These are phyloP conservation scores for Oryza longistaminata DNA, from an alignment of 176 grass and related monocot genomes.

Conservation along the genomic window DNA sequence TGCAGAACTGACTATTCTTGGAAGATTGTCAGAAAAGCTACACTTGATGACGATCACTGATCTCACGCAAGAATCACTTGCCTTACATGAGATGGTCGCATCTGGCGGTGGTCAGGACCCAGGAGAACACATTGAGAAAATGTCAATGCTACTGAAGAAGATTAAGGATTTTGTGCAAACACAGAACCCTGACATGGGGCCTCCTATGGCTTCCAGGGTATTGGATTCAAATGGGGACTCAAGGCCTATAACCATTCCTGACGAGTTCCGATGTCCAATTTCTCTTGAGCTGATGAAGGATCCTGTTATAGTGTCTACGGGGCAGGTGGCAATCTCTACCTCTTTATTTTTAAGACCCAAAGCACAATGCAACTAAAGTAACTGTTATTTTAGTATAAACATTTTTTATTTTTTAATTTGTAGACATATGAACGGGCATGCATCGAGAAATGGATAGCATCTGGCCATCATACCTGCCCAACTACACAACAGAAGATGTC, in stretches of 20 bases:
- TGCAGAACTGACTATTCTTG: slow-evolving; percentile 53
- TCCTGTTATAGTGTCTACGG: slow-evolving; percentile 81
- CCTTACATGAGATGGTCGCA: slow-evolving; percentile 91
- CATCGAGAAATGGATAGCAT: slow-evolving; percentile 80
- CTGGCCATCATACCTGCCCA: slow-evolving; percentile 75
- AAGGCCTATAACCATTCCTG: slow-evolving; percentile 55
- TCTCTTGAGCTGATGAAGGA: slow-evolving; percentile 95
- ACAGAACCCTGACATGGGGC: slow-evolving; percentile 81
- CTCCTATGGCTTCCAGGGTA: slow-evolving; percentile 43
- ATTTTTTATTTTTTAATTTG: slow-evolving; percentile 25
- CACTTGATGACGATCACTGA: slow-evolving; percentile 77
- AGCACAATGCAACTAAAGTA: slow-evolving; percentile 1
- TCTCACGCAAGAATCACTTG: slow-evolving; percentile 92
- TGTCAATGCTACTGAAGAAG: slow-evolving; percentile 94
- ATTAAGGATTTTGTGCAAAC: slow-evolving; percentile 96
- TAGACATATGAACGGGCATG: slow-evolving; percentile 83
- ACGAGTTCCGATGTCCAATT: slow-evolving; percentile 94
- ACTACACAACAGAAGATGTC: slow-evolving; percentile 81
- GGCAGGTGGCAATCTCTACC: slow-evolving; percentile 47
- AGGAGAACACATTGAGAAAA: slow-evolving; percentile 80
- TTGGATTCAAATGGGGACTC: slow-evolving; percentile 21
- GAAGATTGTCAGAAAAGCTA: slow-evolving; percentile 62
- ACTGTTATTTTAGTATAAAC: slow-evolving; percentile 19
- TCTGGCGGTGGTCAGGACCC: slow-evolving; percentile 78
- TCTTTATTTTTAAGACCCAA: background rate